A percentile compares a stretch with the other conserved stretches of the same genome.
phyloP scores from a whole-genome alignment of 768 basidiomycete genomes.

The Pisolithus marmoratus region DNA sequence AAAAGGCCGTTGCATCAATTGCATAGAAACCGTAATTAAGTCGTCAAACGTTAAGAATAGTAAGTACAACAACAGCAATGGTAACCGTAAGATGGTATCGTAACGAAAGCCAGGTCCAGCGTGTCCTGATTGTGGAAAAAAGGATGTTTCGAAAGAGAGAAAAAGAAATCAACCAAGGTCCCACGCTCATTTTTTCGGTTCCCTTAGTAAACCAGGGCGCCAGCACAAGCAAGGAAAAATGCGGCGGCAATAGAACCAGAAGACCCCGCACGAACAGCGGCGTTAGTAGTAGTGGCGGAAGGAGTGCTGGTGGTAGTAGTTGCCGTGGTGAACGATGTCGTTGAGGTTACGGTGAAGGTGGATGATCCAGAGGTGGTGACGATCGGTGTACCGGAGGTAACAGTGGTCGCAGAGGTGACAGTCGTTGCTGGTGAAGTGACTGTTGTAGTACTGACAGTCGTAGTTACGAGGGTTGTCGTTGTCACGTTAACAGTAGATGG shows the following conservation, averaged over 20 bases:
- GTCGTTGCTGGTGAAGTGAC: constrained; percentile 6
- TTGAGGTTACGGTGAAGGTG: constrained; percentile 21
- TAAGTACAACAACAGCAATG: neutral
- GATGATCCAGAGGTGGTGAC: constrained; percentile 34
- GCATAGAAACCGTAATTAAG: neutral
- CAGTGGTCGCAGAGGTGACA: neutral
- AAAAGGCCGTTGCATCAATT: neutral
- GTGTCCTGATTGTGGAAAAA: neutral
- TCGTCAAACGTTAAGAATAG: neutral
- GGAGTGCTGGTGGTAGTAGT: neutral
- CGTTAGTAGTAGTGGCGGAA: constrained; percentile 12
- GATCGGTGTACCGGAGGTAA: constrained; percentile 30
- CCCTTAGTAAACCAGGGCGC: constrained; percentile 15
- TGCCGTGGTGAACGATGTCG: neutral
- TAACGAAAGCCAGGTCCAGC: neutral
- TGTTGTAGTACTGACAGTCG: neutral
- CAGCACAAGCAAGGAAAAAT: constrained; percentile 17
- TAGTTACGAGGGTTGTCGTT: constrained; percentile 8
- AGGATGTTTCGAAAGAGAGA: neutral
- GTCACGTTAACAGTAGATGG: constrained; percentile 6
- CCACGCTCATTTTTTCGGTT: constrained; percentile 2
- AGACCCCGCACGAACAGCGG: constrained; percentile 18
- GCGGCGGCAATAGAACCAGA: constrained; percentile 16
- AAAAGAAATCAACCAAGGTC: neutral
- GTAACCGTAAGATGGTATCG: neutral